Conservation (phyloP, 306 rosid species). For the Rosa persica region DNA sequence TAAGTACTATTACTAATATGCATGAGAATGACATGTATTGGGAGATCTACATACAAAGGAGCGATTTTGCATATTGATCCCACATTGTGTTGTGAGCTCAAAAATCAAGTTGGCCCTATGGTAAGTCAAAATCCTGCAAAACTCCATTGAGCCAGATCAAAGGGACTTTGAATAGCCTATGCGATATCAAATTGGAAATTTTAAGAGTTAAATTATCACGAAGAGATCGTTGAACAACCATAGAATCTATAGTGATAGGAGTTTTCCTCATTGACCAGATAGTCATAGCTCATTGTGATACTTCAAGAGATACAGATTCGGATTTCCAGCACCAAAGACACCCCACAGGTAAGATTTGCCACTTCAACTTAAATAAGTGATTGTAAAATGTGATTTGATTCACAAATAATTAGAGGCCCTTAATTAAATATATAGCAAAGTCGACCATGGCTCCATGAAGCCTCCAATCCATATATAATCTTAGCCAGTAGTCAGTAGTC, state of each 20-base stretch:
- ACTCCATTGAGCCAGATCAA: not conserved
- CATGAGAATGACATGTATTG: no score
- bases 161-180: not conserved
- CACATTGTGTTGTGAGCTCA: not conserved
- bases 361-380: slow-evolving; percentile 12
- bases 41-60: not conserved
- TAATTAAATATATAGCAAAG: slow-evolving; percentile 13
- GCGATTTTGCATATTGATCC: not conserved
- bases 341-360: slow-evolving; percentile 24
- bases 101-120: not conserved
- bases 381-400: slow-evolving; percentile 23
- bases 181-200: not conserved
- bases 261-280: slow-evolving; percentile 38
- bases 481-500: not conserved
- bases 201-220: not conserved
- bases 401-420: not conserved
- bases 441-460: slow-evolving; percentile 8
- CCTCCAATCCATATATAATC: slow-evolving; percentile 1
- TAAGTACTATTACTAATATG: not conserved
- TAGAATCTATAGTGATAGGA: slow-evolving; percentile 30
- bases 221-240: slow-evolving; percentile 16
- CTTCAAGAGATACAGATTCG: slow-evolving; percentile 21
- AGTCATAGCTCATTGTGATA: slow-evolving; percentile 12
- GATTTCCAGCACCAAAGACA: slow-evolving; percentile 12
- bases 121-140: not conserved